Evolutionary conservation across 768 basidiomycete species (phyloP).

Genomic region (Tylopilus sp.): DNA sequence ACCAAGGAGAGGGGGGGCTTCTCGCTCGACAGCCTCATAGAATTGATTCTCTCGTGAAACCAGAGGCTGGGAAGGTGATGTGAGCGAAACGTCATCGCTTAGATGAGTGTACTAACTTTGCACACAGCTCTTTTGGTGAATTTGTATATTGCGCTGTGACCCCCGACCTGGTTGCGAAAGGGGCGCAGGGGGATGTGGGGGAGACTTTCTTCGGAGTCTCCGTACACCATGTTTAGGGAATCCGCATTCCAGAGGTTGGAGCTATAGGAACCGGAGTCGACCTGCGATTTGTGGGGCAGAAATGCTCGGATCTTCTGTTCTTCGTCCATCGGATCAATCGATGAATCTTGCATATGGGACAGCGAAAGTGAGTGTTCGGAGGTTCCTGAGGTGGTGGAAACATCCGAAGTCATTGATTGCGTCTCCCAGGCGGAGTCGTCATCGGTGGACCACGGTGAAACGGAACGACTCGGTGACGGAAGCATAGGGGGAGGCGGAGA

Average conservation of each 20-base stretch:
- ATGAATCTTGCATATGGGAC: conserved; percentile 24
- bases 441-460: conserved; percentile 71
- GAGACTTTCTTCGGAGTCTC: conserved; percentile 54
- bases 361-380: conserved; percentile 28
- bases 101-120: conserved; percentile 63
- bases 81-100: conserved; percentile 3
- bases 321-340: conserved; percentile 17
- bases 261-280: conserved; percentile 6
- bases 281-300: conserved; percentile 15
- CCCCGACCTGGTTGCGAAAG: conserved; percentile 97
- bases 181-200: conserved; percentile 92
- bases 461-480: conserved; percentile 17
- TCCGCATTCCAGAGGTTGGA: conserved; percentile 27
- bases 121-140: conserved; percentile 97
- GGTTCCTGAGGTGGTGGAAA: conserved; percentile 53
- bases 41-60: conserved; percentile 97
- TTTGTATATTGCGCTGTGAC: conserved; percentile 95
- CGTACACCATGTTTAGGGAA: conserved; percentile 39
- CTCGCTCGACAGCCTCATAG: conserved; percentile 94
- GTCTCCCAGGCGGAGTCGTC: conserved; percentile 78
- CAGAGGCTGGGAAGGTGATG: conserved; percentile 61
- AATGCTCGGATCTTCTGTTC: conserved; percentile 9
- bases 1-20: conserved; percentile 85
- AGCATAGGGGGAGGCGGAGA: conserved; percentile 15
- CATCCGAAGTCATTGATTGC: conserved; percentile 58